Conservation (phyloP, 306 rosid genomes). For the Glycine latifolia region DNA sequence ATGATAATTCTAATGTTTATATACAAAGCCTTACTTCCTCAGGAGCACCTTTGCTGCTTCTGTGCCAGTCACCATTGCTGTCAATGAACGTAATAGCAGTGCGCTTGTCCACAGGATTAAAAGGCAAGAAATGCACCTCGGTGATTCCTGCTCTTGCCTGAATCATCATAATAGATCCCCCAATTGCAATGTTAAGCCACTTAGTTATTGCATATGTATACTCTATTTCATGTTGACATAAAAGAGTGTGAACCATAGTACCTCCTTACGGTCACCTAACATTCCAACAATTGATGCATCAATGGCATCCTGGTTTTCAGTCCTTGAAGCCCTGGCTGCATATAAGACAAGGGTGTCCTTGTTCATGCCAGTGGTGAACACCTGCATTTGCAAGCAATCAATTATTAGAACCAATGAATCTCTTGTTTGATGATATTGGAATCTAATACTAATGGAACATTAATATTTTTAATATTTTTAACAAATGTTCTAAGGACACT, state of each 20-base stretch:
- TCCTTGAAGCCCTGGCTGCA: slow-evolving; percentile 80
- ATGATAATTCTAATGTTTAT: not conserved
- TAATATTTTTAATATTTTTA: not conserved
- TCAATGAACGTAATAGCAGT: slow-evolving; percentile 87
- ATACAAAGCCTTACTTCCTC: slow-evolving; percentile 68
- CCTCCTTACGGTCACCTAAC: slow-evolving; percentile 85
- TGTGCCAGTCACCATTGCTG: slow-evolving; percentile 63
- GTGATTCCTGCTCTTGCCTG: slow-evolving; percentile 92
- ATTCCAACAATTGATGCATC: slow-evolving; percentile 84
- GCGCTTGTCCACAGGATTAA: slow-evolving; percentile 89
- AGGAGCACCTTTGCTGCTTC: slow-evolving; percentile 94
- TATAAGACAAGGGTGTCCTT: slow-evolving; percentile 61
- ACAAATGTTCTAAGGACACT: too few relatives aligned
- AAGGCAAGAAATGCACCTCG: slow-evolving; percentile 88
- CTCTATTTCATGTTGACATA: not conserved
- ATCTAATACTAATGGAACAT: not conserved
- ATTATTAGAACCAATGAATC: slow-evolving; percentile 6
- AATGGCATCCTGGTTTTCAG: slow-evolving; percentile 86
- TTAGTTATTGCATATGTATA: not conserved
- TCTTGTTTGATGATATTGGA: not conserved
- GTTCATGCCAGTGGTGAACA: slow-evolving; percentile 59
- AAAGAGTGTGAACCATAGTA: slow-evolving; percentile 30
- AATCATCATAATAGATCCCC: slow-evolving; percentile 18
- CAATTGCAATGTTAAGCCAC: slow-evolving; percentile 7
- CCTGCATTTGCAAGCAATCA: slow-evolving; percentile 50